These are phyloP conservation scores for Periconia digitata DNA, from an alignment of 2,329 filamentous ascomycete species.

Conservation along the genomic window DNA sequence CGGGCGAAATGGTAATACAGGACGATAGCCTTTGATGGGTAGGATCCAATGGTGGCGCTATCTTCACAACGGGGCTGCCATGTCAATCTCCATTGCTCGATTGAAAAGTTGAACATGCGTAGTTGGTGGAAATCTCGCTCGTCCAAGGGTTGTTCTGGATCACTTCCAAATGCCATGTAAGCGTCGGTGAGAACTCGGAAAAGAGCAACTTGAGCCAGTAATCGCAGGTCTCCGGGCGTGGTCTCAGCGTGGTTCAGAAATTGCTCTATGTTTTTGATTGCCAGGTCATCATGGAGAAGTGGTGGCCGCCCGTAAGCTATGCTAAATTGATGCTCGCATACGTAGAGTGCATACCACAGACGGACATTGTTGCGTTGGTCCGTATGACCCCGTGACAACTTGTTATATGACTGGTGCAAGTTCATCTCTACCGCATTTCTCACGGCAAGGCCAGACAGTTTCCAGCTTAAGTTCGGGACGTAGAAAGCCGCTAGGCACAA, in stretches of 20 bases:
- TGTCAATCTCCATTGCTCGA: conserved; percentile 47
- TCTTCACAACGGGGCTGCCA: conserved; percentile 40
- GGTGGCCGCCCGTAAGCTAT: conserved; percentile 47
- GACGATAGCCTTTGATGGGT: conserved; percentile 53
- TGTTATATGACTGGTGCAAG: conserved; percentile 42
- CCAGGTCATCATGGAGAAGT: conserved; percentile 42
- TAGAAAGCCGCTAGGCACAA: conserved; percentile 45
- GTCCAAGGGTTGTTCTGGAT: conserved; percentile 39
- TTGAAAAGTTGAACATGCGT: conserved; percentile 45
- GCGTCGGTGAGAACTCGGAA: conserved; percentile 38
- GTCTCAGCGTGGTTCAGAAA: conserved; percentile 32
- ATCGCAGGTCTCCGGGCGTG: conserved; percentile 31
- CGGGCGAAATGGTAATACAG: conserved; percentile 59
- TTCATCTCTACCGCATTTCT: conserved; percentile 46
- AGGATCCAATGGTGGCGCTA: conserved; percentile 30
- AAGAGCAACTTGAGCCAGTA: conserved; percentile 33
- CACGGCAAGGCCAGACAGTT: conserved; percentile 43
- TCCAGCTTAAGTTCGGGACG: conserved; percentile 45
- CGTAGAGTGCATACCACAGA: conserved; percentile 45
- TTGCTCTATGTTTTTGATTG: conserved; percentile 40
- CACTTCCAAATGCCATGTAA: conserved; percentile 36
- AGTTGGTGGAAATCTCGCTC: conserved; percentile 43
- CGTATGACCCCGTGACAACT: conserved; percentile 36
- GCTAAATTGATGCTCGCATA: conserved; percentile 45
- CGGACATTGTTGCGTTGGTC: conserved; percentile 40